Base-by-base conservation (phyloP, 2,329 filamentous ascomycete genomes). In the Diaporthe ampelina region DNA sequence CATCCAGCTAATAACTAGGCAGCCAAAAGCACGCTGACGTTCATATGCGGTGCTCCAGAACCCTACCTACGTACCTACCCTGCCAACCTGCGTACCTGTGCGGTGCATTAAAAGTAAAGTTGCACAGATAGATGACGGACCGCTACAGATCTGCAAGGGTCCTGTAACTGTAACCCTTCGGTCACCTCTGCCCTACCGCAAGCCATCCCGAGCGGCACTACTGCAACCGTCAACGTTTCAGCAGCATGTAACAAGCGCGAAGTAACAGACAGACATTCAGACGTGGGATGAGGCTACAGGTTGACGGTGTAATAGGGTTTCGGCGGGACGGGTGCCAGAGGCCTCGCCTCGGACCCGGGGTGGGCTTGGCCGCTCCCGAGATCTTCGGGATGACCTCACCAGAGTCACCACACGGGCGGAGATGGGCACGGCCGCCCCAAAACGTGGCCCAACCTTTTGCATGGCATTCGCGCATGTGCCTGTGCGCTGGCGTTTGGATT, bases 151-250 rank as follows among this genome's bases (percentile, higher is more conserved):
- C 35, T 26, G 45, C 52, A 70, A 15, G n/a, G 67, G 32, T 37
- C 13, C 15, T 10, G 29, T 13, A 37, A 21, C 43, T 10, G 29
- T 13, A 37, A 21, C 43, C 48, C n/a, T 52, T 15, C 13, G 3
- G 29, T 32, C 15, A 15, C 5, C 19, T 6, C 61, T 65, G 61
- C 61, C 43, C 61, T 65, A 40, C 69, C 69, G 57, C 56, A 71
- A 71, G 43, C 56, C 43, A 29, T 26, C 32, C 37, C 40, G 37
- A 24, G 26, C 17, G 24, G 19, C 29, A 17, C 43, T 61, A 71
- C 43, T 61, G 69, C 69, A 57, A 52, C 48, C 35, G 56, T 61
- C 69, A 50, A 50, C 56, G 69, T 71, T 71, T 61, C 69, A 71
- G 57, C 43, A 52, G 45, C 63, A n/a, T 43, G 6, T 6, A 70